These are phyloP conservation scores for Trichosporon sp. DNA, from an alignment of 1,284 basidiomycete genomes.

Conservation along the genomic window DNA sequence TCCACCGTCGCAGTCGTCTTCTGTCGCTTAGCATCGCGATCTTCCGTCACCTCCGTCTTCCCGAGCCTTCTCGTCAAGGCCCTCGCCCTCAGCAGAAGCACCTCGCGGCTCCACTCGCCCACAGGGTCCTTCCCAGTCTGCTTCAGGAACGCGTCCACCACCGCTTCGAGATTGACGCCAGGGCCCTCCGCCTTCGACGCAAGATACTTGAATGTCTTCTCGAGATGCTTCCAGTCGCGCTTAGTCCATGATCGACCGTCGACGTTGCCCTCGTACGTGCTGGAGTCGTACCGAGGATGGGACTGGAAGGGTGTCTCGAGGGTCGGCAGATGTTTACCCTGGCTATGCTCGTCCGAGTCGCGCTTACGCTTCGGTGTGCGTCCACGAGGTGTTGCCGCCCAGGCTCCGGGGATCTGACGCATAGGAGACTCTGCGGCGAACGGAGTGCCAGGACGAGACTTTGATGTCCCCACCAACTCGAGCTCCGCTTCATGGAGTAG, in stretches of 20 bases:
- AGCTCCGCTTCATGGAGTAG: conserved; percentile 17
- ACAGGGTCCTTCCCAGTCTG: conserved; percentile 8
- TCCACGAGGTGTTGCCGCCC: conserved; percentile 9
- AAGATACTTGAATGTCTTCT: conserved; percentile 20
- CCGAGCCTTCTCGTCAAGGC: background rate
- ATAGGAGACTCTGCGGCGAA: background rate
- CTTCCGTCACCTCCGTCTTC: background rate
- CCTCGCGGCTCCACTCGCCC: conserved; percentile 14
- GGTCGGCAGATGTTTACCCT: background rate
- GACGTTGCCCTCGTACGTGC: background rate
- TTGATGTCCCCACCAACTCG: conserved; percentile 2
- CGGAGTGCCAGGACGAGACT: background rate
- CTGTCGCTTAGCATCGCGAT: background rate
- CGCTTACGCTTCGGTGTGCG: conserved; percentile 13
- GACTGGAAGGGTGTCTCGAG: background rate
- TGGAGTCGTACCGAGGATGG: background rate
- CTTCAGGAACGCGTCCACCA: conserved; percentile 15
- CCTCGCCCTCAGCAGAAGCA: background rate
- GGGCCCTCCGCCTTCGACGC: background rate
- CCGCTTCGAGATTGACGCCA: conserved; percentile 3
- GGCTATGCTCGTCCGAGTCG: background rate
- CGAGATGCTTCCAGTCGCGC: conserved; percentile 38
- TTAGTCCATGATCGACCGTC: conserved; percentile 30
- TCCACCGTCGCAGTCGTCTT: background rate
- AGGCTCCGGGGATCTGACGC: conserved; percentile 25